These are phyloP conservation scores for Salix dunnii DNA, from an alignment of 345 rosid genomes.

Conservation along the genomic window DNA sequence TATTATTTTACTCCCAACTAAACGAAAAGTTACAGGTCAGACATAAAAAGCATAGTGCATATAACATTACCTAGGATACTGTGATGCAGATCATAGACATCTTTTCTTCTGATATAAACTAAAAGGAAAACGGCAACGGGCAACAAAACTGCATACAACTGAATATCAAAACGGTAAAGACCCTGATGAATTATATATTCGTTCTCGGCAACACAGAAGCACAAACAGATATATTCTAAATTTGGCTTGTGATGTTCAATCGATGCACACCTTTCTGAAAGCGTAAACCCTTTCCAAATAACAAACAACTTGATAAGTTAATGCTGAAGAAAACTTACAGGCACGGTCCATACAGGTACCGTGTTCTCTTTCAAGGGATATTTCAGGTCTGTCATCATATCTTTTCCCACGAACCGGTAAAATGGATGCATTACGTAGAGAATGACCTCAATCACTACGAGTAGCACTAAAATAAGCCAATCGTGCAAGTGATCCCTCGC, in stretches of 20 bases:
- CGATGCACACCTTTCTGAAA: background rate
- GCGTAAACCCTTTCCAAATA: background rate
- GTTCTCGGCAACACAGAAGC: background rate
- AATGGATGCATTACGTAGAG: constrained; percentile 61
- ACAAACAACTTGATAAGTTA: background rate
- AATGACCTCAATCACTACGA: constrained; percentile 37
- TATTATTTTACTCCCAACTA: background rate
- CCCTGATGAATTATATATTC: background rate
- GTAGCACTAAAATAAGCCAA: constrained; percentile 69
- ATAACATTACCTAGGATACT: constrained; percentile 51
- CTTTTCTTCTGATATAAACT: constrained; percentile 50
- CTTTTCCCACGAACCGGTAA: constrained; percentile 66
- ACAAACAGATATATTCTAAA: background rate
- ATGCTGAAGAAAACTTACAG: constrained; percentile 32
- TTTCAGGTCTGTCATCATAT: constrained; percentile 76
- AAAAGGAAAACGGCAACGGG: constrained; percentile 51
- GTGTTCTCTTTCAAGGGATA: constrained; percentile 71
- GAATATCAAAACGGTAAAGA: constrained; percentile 17
- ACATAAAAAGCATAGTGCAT: background rate
- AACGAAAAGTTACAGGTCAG: background rate
- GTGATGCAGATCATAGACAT: constrained; percentile 81
- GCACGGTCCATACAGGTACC: constrained; percentile 71
- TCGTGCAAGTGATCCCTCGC: constrained; percentile 61
- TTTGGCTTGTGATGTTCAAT: background rate
- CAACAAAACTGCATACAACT: constrained; percentile 53